These are phyloP conservation scores for Cadophora luteo-olivacea DNA, from an alignment of 2,329 filamentous ascomycete genomes.

Conservation along the genomic window DNA sequence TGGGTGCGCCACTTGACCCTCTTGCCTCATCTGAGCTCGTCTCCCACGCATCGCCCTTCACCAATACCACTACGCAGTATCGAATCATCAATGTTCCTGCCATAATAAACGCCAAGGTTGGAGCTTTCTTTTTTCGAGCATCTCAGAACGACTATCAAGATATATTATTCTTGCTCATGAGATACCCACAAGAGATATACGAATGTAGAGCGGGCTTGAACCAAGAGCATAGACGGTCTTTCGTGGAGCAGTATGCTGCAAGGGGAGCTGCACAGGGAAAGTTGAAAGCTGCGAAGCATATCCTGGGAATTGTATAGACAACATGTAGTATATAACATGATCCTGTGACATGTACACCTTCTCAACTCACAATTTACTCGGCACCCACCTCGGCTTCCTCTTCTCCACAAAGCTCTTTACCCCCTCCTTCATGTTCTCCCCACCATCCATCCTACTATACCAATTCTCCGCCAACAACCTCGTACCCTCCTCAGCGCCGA, in stretches of 20 bases:
- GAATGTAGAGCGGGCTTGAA: background rate
- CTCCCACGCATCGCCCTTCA: background rate
- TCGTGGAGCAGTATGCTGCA: background rate
- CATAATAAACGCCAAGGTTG: background rate
- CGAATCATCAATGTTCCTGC: background rate
- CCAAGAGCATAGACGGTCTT: background rate
- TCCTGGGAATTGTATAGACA: background rate
- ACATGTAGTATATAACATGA: no score
- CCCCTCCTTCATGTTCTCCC: slow-evolving; percentile 78
- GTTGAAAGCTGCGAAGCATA: background rate
- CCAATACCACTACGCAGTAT: background rate
- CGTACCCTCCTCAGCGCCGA: slow-evolving; percentile 67
- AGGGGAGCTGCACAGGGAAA: background rate
- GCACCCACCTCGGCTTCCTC: slow-evolving; percentile 70
- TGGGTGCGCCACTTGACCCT: background rate
- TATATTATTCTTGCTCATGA: background rate
- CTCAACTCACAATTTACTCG: slow-evolving; percentile 61
- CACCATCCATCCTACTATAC: slow-evolving; percentile 65
- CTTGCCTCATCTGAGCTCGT: background rate
- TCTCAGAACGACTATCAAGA: background rate
- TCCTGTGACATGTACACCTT: no score
- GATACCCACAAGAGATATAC: background rate
- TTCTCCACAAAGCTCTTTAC: slow-evolving; percentile 79
- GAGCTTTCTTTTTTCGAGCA: background rate
- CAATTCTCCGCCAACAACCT: slow-evolving; percentile 61